Evolutionary conservation across 192 early-diverging fungal species (phyloP).

Genomic region (Coemansia erecta): DNA sequence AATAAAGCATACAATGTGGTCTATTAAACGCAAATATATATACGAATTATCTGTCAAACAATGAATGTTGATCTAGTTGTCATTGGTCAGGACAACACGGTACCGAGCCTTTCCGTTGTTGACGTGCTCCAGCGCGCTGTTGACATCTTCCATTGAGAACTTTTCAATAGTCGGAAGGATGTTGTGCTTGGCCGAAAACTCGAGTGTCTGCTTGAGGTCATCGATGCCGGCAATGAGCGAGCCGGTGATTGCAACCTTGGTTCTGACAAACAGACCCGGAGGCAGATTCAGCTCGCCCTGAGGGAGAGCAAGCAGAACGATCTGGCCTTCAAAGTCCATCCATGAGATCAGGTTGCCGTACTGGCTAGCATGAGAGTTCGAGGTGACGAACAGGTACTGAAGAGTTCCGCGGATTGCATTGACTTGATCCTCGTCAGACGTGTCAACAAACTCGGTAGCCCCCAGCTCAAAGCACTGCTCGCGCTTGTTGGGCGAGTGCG

Average conservation of each 20-base stretch:
- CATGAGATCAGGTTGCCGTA: constrained; percentile 53
- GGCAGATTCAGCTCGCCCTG: constrained; percentile 55
- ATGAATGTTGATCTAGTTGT: constrained; percentile 4
- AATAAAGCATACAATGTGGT: too few species aligned
- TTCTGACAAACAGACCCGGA: constrained; percentile 47
- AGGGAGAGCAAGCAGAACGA: constrained; percentile 68
- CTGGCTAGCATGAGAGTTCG: constrained; percentile 33
- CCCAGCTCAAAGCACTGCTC: constrained; percentile 57
- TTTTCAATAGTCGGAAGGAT: constrained; percentile 67
- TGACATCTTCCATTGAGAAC: constrained; percentile 60
- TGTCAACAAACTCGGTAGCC: constrained; percentile 55
- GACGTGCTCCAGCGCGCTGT: constrained; percentile 61
- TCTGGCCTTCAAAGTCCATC: constrained; percentile 58
- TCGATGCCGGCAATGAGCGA: constrained; percentile 65
- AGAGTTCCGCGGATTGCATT: constrained; percentile 19
- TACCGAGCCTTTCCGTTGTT: constrained; percentile 65
- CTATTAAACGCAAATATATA: too few species aligned
- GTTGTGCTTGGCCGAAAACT: constrained; percentile 61
- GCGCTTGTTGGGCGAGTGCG: constrained; percentile 58
- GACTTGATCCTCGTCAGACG: constrained; percentile 30
- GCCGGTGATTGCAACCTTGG: constrained; percentile 58
- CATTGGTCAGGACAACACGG: constrained; percentile 62
- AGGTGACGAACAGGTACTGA: constrained; percentile 38
- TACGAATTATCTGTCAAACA: too few species aligned
- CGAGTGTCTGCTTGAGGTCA: constrained; percentile 65